phyloP scores from a whole-genome alignment of 73 alveolate genomes.

The Breviolum minutum region DNA sequence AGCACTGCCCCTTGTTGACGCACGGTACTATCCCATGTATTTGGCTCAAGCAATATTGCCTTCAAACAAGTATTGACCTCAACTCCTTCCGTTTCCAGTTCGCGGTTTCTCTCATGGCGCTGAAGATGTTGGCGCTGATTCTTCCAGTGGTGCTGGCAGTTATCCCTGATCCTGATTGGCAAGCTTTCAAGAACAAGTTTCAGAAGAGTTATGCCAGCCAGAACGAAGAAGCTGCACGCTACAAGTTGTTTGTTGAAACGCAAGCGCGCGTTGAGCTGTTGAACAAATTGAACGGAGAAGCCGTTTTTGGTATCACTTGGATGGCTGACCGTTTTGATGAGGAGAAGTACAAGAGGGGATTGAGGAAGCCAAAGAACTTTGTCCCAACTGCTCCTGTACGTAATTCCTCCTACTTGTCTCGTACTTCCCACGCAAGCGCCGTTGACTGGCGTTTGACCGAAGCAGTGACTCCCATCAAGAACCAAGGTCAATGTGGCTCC shows the following conservation, averaged over 20 bases:
- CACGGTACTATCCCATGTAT: no score
- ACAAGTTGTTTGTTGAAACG: slow-evolving; percentile 25
- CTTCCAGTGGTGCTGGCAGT: not conserved
- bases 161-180: slow-evolving; percentile 74
- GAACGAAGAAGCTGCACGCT: no score
- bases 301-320: slow-evolving; percentile 85
- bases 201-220: not conserved
- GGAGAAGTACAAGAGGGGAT: slow-evolving; percentile 94
- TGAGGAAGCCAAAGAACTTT: slow-evolving; percentile 50
- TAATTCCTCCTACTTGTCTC: not conserved
- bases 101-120: not conserved
- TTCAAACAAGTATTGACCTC: not conserved
- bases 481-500: slow-evolving; percentile 97
- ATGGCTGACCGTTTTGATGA: slow-evolving; percentile 74
- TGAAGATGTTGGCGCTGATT: slow-evolving; percentile 25
- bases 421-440: slow-evolving; percentile 59
- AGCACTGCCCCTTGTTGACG: no score
- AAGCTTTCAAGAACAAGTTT: slow-evolving; percentile 62
- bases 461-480: slow-evolving; percentile 96
- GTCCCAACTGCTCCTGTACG: slow-evolving; percentile 87
- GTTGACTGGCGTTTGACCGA: slow-evolving; percentile 96
- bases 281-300: slow-evolving; percentile 78
- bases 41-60: not conserved
- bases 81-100: not conserved
- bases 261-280: slow-evolving; percentile 49